A percentile compares a stretch with the other conserved stretches of the same genome.
These are phyloP conservation scores for Platanus orientalis DNA, from an alignment of 164 flowering plant species.

Conservation along the genomic window DNA sequence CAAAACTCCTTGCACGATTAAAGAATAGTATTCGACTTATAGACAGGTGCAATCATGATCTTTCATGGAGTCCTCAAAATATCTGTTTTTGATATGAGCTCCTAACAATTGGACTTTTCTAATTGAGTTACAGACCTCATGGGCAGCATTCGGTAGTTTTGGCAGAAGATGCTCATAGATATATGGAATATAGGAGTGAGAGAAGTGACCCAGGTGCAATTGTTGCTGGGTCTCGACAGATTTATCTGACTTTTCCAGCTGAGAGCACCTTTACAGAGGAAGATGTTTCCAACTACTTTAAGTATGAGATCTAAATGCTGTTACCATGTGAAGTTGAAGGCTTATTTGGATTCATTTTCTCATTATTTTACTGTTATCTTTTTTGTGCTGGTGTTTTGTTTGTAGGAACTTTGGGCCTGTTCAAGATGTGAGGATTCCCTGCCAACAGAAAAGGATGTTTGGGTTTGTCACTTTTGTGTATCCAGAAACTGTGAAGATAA, in stretches of 20 bases:
- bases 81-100: background rate
- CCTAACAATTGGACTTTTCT: slow-evolving; percentile 4
- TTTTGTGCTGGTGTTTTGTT: slow-evolving; percentile 1
- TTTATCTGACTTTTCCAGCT: too few species aligned
- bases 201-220: too few species aligned
- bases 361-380: background rate
- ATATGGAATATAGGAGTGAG: slow-evolving; percentile 46
- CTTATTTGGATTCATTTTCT: background rate
- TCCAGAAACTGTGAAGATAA: too few species aligned
- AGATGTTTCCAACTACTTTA: too few species aligned
- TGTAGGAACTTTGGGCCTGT: slow-evolving; percentile 57
- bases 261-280: too few species aligned
- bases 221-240: too few species aligned
- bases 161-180: slow-evolving; percentile 70
- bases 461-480: too few species aligned
- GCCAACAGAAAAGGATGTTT: too few species aligned
- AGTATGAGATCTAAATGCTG: slow-evolving; percentile 26
- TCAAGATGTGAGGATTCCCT: slow-evolving; percentile 94
- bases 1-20: too few species aligned
- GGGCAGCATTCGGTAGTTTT: slow-evolving; percentile 83
- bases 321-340: background rate
- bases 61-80: background rate
- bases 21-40: too few species aligned
- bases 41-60: too few species aligned
- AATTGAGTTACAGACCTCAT: slow-evolving; percentile 61